These are phyloP conservation scores for Schoenoplectus triqueter DNA, from an alignment of 202 grass and related monocot species.

Conservation along the genomic window DNA sequence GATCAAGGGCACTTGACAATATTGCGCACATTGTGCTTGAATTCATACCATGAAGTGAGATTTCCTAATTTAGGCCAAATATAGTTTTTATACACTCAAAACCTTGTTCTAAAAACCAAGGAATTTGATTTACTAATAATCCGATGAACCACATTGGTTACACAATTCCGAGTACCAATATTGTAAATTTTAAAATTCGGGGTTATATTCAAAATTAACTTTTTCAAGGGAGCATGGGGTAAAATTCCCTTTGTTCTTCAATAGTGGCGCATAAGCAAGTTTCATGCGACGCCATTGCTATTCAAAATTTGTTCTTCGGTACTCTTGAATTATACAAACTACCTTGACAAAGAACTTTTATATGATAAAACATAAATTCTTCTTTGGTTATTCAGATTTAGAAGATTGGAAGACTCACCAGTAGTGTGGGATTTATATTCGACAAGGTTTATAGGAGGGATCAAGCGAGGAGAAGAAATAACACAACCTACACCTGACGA, in stretches of 20 bases:
- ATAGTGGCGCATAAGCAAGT: not conserved
- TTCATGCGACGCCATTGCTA: not conserved
- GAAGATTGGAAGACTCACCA: not conserved
- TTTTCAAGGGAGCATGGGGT: not conserved
- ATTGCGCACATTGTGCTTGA: not conserved
- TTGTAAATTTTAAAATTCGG: constrained; percentile 9
- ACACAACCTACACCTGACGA: constrained; percentile 15
- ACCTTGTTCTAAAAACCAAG: not conserved
- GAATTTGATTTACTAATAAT: not conserved
- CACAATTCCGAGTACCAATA: not conserved
- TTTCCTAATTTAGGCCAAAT: constrained; percentile 11
- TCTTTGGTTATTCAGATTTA: not conserved
- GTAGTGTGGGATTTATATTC: not conserved
- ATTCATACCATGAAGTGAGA: constrained; percentile 8
- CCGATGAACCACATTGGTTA: not conserved
- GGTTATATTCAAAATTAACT: constrained; percentile 15
- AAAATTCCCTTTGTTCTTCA: constrained; percentile 32
- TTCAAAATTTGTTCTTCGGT: constrained; percentile 18
- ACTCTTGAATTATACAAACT: not conserved
- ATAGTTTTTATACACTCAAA: not conserved
- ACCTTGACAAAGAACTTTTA: too few relatives aligned
- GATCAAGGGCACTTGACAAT: not conserved
- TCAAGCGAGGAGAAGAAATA: constrained; percentile 10
- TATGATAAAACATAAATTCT: constrained; percentile 12
- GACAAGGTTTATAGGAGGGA: not conserved